Evolutionary conservation across 2,329 filamentous ascomycete species (phyloP).

Genomic region (Trichothecium sympodiale): DNA sequence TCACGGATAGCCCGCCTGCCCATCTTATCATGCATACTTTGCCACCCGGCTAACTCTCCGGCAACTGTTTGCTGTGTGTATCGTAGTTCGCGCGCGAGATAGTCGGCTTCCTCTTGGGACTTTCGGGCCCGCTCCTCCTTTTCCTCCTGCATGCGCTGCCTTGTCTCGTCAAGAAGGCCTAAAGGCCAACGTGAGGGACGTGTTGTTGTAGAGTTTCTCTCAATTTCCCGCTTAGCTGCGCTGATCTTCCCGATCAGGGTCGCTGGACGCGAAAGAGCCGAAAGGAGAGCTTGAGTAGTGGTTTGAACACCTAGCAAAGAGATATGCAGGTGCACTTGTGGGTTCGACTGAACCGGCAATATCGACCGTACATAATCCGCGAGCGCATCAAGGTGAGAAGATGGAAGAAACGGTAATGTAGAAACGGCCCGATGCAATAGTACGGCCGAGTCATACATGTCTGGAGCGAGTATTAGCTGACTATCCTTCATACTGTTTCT

Average conservation of each 20-base stretch:
- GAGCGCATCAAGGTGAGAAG: constrained; percentile 57
- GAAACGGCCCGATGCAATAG: constrained; percentile 41
- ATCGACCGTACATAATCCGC: constrained; percentile 59
- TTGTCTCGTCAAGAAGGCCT: constrained; percentile 74
- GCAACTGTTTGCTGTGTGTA: constrained; percentile 94
- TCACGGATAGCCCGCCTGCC: constrained; percentile 64
- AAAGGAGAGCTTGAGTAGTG: constrained; percentile 72
- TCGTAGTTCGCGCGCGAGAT: constrained; percentile 69
- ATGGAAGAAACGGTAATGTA: constrained; percentile 56
- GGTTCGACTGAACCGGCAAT: constrained; percentile 58
- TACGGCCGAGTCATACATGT: constrained; percentile 56
- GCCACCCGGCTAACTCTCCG: constrained; percentile 84
- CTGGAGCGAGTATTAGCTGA: constrained; percentile 21
- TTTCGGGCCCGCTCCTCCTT: constrained; percentile 69
- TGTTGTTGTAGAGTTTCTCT: constrained; percentile 65
- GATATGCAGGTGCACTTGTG: constrained; percentile 62
- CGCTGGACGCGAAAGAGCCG: constrained; percentile 67
- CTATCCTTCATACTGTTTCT: not conserved
- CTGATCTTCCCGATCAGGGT: constrained; percentile 67
- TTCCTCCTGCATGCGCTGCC: constrained; percentile 72
- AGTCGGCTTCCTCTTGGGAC: constrained; percentile 57
- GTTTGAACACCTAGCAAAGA: constrained; percentile 70
- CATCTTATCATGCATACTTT: constrained; percentile 73
- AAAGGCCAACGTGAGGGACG: constrained; percentile 72
- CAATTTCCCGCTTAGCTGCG: constrained; percentile 62